Conservation (phyloP, 495 filamentous ascomycete species). For the Hamigera avellanea region DNA sequence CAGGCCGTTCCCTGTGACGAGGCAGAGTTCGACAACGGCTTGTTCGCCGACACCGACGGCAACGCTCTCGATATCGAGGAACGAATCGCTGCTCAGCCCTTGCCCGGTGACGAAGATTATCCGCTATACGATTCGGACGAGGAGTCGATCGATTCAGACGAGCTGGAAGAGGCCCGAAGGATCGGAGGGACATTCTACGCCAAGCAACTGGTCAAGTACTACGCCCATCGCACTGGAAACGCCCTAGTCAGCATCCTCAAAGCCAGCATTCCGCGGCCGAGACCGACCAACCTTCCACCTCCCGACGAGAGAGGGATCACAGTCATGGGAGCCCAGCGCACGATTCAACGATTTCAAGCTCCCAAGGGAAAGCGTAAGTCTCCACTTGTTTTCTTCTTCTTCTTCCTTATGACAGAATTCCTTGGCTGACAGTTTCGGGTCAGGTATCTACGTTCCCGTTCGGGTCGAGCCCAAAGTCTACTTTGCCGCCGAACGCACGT, state of each 20-base stretch:
- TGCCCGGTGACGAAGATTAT: conserved; percentile 56
- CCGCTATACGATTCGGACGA: conserved; percentile 89
- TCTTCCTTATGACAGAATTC: neutral
- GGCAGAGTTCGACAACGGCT: conserved; percentile 9
- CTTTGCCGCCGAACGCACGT: conserved; percentile 92
- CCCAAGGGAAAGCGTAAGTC: conserved; percentile 72
- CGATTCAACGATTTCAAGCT: conserved; percentile 60
- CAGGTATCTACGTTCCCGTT: conserved; percentile 84
- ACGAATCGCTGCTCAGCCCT: conserved; percentile 48
- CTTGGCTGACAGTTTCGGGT: neutral
- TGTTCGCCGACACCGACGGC: conserved; percentile 28
- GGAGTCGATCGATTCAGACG: conserved; percentile 55
- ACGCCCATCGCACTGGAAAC: conserved; percentile 25
- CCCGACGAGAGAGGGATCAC: conserved; percentile 33
- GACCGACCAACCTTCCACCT: conserved; percentile 46
- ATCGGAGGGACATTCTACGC: conserved; percentile 64
- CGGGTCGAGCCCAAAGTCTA: conserved; percentile 96
- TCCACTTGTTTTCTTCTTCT: neutral
- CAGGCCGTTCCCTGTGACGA: conserved; percentile 6
- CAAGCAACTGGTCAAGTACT: conserved; percentile 39
- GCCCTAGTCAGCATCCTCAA: conserved; percentile 33
- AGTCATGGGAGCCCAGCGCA: conserved; percentile 42
- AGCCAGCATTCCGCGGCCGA: conserved; percentile 45
- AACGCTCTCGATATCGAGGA: conserved; percentile 67
- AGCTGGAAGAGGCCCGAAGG: conserved; percentile 59